Conservation (phyloP, 805 yeast species). For the Spencermartinsiella europaea region DNA sequence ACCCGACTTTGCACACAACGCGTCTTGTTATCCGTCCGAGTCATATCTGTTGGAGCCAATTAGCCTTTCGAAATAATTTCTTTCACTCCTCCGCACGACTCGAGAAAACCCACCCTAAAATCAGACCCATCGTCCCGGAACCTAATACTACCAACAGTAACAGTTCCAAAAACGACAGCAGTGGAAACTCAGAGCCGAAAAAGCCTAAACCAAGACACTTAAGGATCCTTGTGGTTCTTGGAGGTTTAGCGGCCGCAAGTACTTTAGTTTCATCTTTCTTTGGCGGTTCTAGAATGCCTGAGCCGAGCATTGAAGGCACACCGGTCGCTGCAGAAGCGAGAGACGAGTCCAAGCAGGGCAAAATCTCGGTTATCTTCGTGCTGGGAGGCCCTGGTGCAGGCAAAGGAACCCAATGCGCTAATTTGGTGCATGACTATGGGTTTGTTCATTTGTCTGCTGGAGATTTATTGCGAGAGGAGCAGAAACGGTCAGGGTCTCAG, state of each 20-base stretch:
- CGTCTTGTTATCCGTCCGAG: no score
- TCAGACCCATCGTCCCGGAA: no score
- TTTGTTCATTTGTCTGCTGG: conserved; percentile 96
- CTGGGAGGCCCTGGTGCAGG: conserved; percentile 99
- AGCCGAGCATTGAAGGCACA: not conserved
- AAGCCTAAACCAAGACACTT: not conserved
- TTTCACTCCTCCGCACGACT: no score
- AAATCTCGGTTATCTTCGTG: conserved; percentile 78
- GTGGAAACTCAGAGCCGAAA: no score
- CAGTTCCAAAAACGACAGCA: not conserved
- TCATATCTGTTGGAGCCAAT: no score
- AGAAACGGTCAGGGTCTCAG: conserved; percentile 71
- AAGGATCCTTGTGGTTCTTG: not conserved
- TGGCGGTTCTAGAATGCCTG: not conserved
- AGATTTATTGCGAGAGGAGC: conserved; percentile 90
- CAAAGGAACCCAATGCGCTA: conserved; percentile 93
- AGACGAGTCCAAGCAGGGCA: conserved; percentile 39
- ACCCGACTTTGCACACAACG: no score
- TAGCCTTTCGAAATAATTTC: no score
- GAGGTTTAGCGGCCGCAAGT: not conserved
- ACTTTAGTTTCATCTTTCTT: not conserved
- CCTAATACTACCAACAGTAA: no score
- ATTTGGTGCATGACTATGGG: conserved; percentile 69
- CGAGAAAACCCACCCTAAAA: no score
- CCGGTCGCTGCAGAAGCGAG: not conserved